Evolutionary conservation across 176 grass and related monocot species (phyloP), one percentile per base, ranked within the genome.

Genomic region (Bothriochloa decipiens): DNA sequence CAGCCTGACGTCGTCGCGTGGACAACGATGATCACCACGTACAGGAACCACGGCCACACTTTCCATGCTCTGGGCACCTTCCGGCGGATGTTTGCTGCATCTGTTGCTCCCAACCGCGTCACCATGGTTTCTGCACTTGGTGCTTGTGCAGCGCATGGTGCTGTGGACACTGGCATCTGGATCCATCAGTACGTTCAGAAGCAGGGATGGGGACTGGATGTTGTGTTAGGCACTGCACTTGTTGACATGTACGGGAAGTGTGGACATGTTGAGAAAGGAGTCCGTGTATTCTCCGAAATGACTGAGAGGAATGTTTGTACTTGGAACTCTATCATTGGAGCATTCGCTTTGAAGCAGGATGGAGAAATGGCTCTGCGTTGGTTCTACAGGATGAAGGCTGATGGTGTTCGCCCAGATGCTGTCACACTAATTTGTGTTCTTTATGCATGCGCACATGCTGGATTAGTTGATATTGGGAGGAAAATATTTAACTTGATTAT

Each of bases 181-280:
- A 94, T 94, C 27, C 87, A 94, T 64, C 78, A 86, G 53, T 87
- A 90, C 55, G 55, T 90, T 41, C 67, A 55, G 84, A 82, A 52
- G 64, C 82, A 70, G 8, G 82, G 70, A 46, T 92, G 92, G 92
- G 85, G 90, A 16, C 29, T 94, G 58, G 90, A 92, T 61, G 85
- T 92, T 49, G 79, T 94, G 11, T n/a, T 94, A 61, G 92, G 89
- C 29, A 92, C 90, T 2, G 75, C 87, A 4, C 74, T 94, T 29
- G 70, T 94, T 10, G 87, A 92, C 85, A 92, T 94, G 92, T 94
- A 94, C 15, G 87, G 85, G 9, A 94, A 94, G 64, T 94, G 92
- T 52, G 92, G 92, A 4, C 78, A 77, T 5, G 37, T 89, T 13
- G 70, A 52, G 10, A 82, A 84, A 2, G 87, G 70, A 20, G 8